A percentile compares a stretch with the other conserved stretches of the same genome.
Conservation (phyloP, 2,329 filamentous ascomycete species). For the Diaporthe citri region DNA sequence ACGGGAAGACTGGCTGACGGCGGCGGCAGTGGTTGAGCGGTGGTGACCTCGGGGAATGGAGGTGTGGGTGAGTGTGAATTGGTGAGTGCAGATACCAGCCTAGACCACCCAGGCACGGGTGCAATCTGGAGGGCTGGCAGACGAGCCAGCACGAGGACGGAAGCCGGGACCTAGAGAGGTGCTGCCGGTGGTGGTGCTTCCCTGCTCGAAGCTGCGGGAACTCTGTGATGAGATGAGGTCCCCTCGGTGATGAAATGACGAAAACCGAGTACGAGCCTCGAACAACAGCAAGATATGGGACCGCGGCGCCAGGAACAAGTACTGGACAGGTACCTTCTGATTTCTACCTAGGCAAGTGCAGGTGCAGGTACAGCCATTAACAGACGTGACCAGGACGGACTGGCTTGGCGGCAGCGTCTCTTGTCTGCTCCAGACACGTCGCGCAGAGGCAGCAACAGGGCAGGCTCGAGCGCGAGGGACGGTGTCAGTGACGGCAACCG, state of each 20-base stretch:
- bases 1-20: conserved; percentile 33
- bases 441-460: conserved; percentile 5
- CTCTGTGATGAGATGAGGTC: conserved; percentile 22
- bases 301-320: conserved; percentile 1
- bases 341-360: conserved; percentile 4
- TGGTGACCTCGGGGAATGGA: conserved; percentile 16
- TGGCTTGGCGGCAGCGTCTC: conserved; percentile 10
- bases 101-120: not conserved
- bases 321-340: conserved; percentile 14
- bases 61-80: not conserved
- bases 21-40: conserved; percentile 28
- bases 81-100: conserved; percentile 7
- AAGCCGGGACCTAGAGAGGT: conserved; percentile 13
- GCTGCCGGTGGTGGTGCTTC: conserved; percentile 7
- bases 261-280: conserved; percentile 23
- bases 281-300: conserved; percentile 15
- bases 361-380: conserved; percentile 1
- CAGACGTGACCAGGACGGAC: not conserved
- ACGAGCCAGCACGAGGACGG: conserved; percentile 3
- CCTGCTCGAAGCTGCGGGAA: conserved; percentile 23
- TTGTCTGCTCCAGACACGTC: conserved; percentile 17
- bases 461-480: conserved; percentile 13
- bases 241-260: conserved; percentile 28
- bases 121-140: conserved; percentile 13
- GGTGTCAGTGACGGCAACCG: not conserved